phyloP scores from a whole-genome alignment of 345 rosid species.

The Ceriops tagal region DNA sequence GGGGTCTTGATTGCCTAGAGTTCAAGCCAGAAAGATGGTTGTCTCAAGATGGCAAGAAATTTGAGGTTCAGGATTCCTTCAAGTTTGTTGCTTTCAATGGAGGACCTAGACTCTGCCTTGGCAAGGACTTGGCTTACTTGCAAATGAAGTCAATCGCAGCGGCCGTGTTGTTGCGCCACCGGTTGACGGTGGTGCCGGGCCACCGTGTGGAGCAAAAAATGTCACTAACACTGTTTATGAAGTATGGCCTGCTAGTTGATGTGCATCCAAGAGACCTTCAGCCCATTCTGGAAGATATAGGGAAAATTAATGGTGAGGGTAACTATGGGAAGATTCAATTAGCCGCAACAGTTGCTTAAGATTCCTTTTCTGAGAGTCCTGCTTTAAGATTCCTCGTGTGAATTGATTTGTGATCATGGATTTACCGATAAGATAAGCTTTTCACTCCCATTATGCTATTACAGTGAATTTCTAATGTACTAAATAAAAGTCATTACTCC shows the following conservation, averaged over 20 bases:
- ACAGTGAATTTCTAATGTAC: too few species aligned
- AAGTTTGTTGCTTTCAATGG: conserved; percentile 43
- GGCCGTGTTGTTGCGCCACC: conserved; percentile 39
- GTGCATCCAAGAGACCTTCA: conserved; percentile 37
- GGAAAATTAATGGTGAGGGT: background rate
- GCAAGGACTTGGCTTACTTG: conserved; percentile 46
- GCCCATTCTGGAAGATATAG: conserved; percentile 21
- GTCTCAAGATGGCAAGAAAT: conserved; percentile 24
- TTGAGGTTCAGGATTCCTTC: conserved; percentile 23
- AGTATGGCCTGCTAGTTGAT: conserved; percentile 40
- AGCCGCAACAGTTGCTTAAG: background rate
- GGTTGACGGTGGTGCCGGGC: conserved; percentile 34
- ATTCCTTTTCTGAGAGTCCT: background rate
- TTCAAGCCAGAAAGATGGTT: conserved; percentile 48
- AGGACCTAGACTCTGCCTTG: conserved; percentile 51
- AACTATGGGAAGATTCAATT: background rate
- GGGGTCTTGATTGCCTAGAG: conserved; percentile 50
- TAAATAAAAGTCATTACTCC: too few species aligned
- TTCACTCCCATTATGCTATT: too few species aligned
- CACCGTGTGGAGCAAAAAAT: conserved; percentile 52
- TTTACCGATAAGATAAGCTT: too few species aligned
- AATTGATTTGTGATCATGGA: too few species aligned
- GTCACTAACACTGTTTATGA: conserved; percentile 52
- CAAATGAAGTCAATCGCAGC: conserved; percentile 49
- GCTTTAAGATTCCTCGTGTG: background rate